phyloP scores from a whole-genome alignment of 106 monocot genomes.

The Dendrobium officinale region DNA sequence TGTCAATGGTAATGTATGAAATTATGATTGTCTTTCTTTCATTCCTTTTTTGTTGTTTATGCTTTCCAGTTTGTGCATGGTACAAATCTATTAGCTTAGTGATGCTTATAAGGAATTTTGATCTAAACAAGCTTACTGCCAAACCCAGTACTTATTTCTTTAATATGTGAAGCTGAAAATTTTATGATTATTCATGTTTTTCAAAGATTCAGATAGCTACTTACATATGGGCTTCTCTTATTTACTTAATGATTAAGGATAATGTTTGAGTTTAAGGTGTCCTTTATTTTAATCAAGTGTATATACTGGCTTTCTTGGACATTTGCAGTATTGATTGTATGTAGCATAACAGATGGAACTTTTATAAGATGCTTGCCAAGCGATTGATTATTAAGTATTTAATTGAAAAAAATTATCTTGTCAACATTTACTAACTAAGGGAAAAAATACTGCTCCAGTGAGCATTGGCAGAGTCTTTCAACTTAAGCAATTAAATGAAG shows the following conservation, averaged over 20 bases:
- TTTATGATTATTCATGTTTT: background rate
- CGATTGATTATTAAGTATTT: background rate
- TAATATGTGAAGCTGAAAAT: background rate
- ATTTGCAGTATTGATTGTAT: background rate
- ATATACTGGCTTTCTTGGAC: background rate
- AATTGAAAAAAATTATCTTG: background rate
- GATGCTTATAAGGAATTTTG: background rate
- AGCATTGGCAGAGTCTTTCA: background rate
- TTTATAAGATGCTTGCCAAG: background rate
- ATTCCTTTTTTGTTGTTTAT: background rate
- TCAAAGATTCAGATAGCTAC: background rate
- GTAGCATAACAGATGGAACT: background rate
- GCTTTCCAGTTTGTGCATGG: background rate
- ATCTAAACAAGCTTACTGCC: background rate
- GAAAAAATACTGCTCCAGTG: background rate
- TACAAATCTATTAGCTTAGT: background rate
- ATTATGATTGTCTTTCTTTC: background rate
- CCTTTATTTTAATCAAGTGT: background rate
- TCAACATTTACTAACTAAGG: background rate
- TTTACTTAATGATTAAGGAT: background rate
- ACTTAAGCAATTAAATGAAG: background rate
- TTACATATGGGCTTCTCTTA: background rate
- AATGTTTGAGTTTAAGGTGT: background rate
- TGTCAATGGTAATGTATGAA: conserved; percentile 65
- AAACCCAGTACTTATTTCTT: background rate